A percentile compares a stretch with the other conserved stretches of the same genome.
Conservation (phyloP, 2,329 filamentous ascomycete species). For the Botryotinia convoluta region DNA sequence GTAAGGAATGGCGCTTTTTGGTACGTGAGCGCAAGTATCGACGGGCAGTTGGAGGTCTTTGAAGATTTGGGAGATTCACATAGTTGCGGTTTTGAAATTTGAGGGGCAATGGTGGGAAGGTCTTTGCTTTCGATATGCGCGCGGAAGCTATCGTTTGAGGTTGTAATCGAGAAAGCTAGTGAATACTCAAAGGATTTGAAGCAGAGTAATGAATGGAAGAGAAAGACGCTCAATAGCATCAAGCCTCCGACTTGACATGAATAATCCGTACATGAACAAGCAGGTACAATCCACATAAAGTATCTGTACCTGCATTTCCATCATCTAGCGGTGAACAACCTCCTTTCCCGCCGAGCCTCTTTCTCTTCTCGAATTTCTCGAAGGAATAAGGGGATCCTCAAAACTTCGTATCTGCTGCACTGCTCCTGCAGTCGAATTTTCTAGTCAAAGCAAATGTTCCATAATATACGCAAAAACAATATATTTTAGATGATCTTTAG, state of each 20-base stretch:
- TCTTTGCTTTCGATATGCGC: not conserved
- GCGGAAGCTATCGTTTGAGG: not conserved
- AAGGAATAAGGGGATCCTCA: not conserved
- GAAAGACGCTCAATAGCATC: not conserved
- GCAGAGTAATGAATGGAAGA: not conserved
- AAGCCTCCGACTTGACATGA: not conserved
- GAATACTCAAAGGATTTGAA: not conserved
- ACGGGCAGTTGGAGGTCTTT: not conserved
- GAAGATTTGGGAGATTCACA: not conserved
- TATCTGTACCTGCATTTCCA: not conserved
- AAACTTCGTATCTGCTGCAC: not conserved
- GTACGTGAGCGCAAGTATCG: not conserved
- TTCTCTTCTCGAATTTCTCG: not conserved
- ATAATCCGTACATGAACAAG: not conserved
- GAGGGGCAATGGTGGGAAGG: not conserved
- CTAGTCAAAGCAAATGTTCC: not conserved
- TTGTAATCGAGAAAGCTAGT: not conserved
- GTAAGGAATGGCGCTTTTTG: not conserved
- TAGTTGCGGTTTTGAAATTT: too few relatives aligned
- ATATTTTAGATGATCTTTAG: not conserved
- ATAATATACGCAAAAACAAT: not conserved
- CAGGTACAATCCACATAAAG: not conserved
- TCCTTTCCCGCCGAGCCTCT: not conserved
- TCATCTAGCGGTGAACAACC: conserved; percentile 4
- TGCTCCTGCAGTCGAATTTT: not conserved